Evolutionary conservation across 495 filamentous ascomycete species (phyloP).

Genomic region (Penicillium herquei): DNA sequence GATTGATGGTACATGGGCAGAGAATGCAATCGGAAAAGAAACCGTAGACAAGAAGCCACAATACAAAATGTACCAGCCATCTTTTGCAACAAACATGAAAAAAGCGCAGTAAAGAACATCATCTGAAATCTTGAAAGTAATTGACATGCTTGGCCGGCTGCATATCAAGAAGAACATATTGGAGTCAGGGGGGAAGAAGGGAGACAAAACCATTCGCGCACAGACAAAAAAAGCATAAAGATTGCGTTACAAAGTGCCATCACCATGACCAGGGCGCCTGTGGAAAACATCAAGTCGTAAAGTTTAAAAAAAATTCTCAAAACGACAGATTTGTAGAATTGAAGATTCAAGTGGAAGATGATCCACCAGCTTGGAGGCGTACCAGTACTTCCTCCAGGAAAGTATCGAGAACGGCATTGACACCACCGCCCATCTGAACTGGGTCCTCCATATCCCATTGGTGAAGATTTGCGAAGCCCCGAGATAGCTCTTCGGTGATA

Average conservation of each 20-base stretch:
- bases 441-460: slow-evolving; percentile 76
- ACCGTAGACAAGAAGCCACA: not conserved
- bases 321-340: not conserved
- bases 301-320: not conserved
- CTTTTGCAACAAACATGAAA: not conserved
- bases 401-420: slow-evolving; percentile 83
- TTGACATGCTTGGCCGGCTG: not conserved
- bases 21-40: too few relatives aligned
- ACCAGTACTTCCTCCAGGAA: slow-evolving; percentile 95
- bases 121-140: not conserved
- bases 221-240: not conserved
- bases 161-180: not conserved
- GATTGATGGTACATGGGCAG: too few relatives aligned
- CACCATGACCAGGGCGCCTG: not conserved
- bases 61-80: not conserved
- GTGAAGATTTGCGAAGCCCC: slow-evolving; percentile 83
- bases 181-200: not conserved
- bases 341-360: not conserved
- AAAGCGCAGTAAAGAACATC: not conserved
- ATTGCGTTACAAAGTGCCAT: not conserved
- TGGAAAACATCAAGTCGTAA: not conserved
- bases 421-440: slow-evolving; percentile 88
- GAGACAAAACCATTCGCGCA: not conserved
- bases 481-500: slow-evolving; percentile 70
- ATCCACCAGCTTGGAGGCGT: slow-evolving; percentile 58